Conservation (phyloP, 1,284 basidiomycete genomes). For the Trichosporon sp. region DNA sequence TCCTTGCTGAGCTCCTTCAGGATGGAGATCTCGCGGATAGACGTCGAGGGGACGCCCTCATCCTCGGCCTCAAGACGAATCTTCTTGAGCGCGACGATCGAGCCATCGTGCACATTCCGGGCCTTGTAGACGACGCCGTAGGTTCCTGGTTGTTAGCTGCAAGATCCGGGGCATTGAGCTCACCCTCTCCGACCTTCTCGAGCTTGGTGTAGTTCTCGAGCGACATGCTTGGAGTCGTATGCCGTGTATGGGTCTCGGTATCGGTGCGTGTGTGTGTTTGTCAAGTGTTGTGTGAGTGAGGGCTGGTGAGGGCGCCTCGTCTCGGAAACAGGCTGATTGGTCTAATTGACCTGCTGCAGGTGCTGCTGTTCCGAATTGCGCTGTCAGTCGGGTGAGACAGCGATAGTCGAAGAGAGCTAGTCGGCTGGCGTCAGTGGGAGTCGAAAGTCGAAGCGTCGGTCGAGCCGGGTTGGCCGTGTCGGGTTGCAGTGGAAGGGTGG, state of each 20-base stretch:
- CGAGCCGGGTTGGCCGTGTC: neutral
- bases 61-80: conserved; percentile 94
- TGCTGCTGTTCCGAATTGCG: neutral
- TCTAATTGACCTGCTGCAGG: neutral
- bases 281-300: neutral
- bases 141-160: conserved; percentile 62
- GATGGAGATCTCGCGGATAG: conserved; percentile 93
- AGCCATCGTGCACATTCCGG: conserved; percentile 66
- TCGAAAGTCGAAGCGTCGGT: neutral
- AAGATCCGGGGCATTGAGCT: neutral
- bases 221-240: conserved; percentile 28
- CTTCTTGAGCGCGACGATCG: conserved; percentile 91
- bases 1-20: conserved; percentile 88
- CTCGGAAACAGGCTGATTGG: neutral
- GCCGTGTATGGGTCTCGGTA: neutral
- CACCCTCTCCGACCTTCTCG: conserved; percentile 69
- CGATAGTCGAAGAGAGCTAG: neutral
- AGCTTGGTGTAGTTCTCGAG: conserved; percentile 59
- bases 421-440: neutral
- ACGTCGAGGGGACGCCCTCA: conserved; percentile 91
- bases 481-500: neutral
- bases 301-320: neutral
- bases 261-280: neutral
- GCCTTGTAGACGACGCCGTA: conserved; percentile 99
- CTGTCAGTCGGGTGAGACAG: neutral